These are phyloP conservation scores for Neoboletus magnificus DNA, from an alignment of 768 basidiomycete genomes.

Conservation along the genomic window DNA sequence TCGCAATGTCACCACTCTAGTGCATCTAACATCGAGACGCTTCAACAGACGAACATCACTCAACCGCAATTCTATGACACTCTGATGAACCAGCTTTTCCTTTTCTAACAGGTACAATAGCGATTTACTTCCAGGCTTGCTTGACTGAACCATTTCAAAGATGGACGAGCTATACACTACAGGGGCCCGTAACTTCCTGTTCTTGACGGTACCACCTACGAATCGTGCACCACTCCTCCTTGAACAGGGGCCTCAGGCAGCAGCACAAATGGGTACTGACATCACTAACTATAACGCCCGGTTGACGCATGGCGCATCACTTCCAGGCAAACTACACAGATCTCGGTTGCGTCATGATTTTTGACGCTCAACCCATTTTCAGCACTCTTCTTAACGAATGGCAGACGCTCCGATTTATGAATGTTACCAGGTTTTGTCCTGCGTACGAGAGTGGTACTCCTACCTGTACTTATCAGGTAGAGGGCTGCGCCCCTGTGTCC, in stretches of 20 bases:
- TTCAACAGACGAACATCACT: slow-evolving; percentile 22
- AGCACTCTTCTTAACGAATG: slow-evolving; percentile 55
- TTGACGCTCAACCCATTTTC: slow-evolving; percentile 58
- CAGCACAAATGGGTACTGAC: slow-evolving; percentile 29
- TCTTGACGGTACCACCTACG: slow-evolving; percentile 61
- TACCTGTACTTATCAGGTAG: slow-evolving; percentile 47
- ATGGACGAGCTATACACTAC: slow-evolving; percentile 20
- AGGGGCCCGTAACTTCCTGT: slow-evolving; percentile 61
- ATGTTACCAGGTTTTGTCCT: slow-evolving; percentile 55
- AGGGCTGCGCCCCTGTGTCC: slow-evolving; percentile 59
- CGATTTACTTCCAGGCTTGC: not conserved
- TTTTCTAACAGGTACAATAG: slow-evolving; percentile 28
- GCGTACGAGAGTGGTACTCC: slow-evolving; percentile 60
- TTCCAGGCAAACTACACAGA: slow-evolving; percentile 43
- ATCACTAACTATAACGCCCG: slow-evolving; percentile 52
- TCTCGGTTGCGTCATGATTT: slow-evolving; percentile 45
- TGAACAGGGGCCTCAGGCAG: slow-evolving; percentile 32
- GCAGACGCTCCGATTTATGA: slow-evolving; percentile 52
- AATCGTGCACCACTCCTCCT: slow-evolving; percentile 54
- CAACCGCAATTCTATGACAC: slow-evolving; percentile 22
- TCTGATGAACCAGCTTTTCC: slow-evolving; percentile 26
- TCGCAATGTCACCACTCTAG: not conserved
- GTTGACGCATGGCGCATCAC: slow-evolving; percentile 32
- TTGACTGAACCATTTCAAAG: not conserved
- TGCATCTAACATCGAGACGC: not conserved